Conservation (phyloP, 352 stramenopile genomes). For the Phytophthora litchii region DNA sequence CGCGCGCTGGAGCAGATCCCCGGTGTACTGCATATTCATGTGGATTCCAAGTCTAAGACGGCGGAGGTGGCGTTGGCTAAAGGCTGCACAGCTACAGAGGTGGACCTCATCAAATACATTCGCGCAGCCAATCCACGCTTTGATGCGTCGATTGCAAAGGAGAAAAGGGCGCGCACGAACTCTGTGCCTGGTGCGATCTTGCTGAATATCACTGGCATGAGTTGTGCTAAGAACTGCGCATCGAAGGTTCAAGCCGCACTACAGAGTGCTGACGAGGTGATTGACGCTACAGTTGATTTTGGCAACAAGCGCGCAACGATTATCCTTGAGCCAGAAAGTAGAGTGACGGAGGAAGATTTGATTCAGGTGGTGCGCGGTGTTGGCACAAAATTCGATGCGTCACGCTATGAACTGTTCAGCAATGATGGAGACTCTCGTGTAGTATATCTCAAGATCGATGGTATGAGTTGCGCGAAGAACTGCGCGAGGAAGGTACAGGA, state of each 20-base stretch:
- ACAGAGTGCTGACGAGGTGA: conserved; percentile 51
- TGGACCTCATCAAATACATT: conserved; percentile 89
- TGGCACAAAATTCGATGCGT: conserved; percentile 60
- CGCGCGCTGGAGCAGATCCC: conserved; percentile 80
- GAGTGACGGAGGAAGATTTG: conserved; percentile 69
- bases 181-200: conserved; percentile 70
- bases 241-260: conserved; percentile 65
- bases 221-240: conserved; percentile 69
- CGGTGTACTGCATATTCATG: conserved; percentile 83
- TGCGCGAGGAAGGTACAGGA: conserved; percentile 77
- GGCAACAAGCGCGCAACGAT: conserved; percentile 70
- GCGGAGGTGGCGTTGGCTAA: conserved; percentile 80
- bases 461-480: conserved; percentile 83
- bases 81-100: conserved; percentile 79
- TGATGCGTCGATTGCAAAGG: conserved; percentile 70
- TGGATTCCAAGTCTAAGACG: conserved; percentile 82
- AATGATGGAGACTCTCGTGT: conserved; percentile 69
- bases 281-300: conserved; percentile 77
- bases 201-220: conserved; percentile 81
- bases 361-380: conserved; percentile 59
- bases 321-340: conserved; percentile 64
- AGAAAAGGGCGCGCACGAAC: conserved; percentile 49
- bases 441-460: conserved; percentile 71
- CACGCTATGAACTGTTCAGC: conserved; percentile 66
- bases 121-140: conserved; percentile 76